These are phyloP conservation scores for Eimeria nieschulzi DNA, from an alignment of 169 alveolate genomes.

Conservation along the genomic window DNA sequence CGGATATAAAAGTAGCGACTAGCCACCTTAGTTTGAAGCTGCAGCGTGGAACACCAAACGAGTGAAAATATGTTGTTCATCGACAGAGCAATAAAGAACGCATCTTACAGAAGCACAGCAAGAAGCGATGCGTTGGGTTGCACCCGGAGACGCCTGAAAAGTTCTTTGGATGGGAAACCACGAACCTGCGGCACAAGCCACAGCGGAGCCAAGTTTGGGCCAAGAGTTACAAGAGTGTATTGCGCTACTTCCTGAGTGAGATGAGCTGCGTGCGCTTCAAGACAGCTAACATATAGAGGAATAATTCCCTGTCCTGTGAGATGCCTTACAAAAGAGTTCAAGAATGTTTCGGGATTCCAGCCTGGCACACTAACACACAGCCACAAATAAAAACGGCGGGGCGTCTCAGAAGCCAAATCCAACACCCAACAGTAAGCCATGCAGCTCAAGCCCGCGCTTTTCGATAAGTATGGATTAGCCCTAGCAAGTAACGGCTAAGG, in stretches of 20 bases:
- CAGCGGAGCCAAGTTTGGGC: background rate
- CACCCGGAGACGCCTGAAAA: constrained; percentile 49
- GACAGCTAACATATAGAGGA: too few relatives aligned
- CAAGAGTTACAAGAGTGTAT: background rate
- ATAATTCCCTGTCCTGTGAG: background rate
- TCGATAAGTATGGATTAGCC: too few relatives aligned
- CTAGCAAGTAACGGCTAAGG: too few relatives aligned
- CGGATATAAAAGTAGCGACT: background rate
- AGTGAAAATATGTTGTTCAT: too few relatives aligned
- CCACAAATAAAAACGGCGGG: background rate
- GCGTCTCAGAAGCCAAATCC: background rate
- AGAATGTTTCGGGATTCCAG: constrained; percentile 50
- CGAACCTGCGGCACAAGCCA: constrained; percentile 44
- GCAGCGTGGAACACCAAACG: too few relatives aligned
- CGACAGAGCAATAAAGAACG: too few relatives aligned
- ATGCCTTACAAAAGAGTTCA: constrained; percentile 31
- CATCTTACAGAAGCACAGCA: constrained; percentile 47
- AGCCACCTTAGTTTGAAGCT: too few relatives aligned
- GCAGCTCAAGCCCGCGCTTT: too few relatives aligned
- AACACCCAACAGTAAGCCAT: too few relatives aligned
- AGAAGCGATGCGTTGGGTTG: constrained; percentile 62
- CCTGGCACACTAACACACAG: background rate
- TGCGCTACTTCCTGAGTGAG: too few relatives aligned
- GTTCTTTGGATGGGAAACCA: constrained; percentile 49
- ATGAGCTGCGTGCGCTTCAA: too few relatives aligned